Percentiles rank a stretch among this genome's conserved stretches.
These are phyloP conservation scores for Jimgerdemannia lactiflua DNA, from an alignment of 192 early-diverging fungal genomes.

Conservation along the genomic window DNA sequence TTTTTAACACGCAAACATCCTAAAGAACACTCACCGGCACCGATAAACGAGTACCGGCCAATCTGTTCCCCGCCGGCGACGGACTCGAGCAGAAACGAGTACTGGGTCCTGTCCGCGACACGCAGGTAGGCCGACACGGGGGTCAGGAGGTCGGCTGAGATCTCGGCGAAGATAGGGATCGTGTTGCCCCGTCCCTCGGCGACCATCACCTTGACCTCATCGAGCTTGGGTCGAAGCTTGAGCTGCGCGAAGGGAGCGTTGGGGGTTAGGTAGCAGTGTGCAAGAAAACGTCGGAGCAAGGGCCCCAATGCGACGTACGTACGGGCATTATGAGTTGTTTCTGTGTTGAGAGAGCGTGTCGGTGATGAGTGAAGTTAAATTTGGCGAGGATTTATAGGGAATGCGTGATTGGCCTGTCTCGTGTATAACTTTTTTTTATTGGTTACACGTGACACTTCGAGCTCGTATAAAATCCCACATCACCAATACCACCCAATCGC, in stretches of 20 bases:
- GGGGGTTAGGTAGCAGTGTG: no score
- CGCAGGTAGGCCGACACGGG: slow-evolving; percentile 96
- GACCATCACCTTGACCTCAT: slow-evolving; percentile 65
- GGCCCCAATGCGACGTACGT: neutral
- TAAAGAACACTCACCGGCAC: slow-evolving; percentile 54
- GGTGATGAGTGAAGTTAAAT: neutral
- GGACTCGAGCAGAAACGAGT: slow-evolving; percentile 96
- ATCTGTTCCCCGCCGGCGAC: slow-evolving; percentile 93
- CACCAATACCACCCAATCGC: neutral
- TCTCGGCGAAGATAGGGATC: slow-evolving; percentile 87
- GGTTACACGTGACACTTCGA: no score
- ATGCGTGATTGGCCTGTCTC: no score
- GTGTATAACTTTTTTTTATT: no score
- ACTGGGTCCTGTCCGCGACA: slow-evolving; percentile 70
- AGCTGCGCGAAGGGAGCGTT: slow-evolving; percentile 13
- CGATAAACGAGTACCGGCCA: slow-evolving; percentile 95
- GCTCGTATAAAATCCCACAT: neutral
- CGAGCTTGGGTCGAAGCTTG: slow-evolving; percentile 60
- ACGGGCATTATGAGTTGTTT: neutral
- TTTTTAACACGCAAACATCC: neutral
- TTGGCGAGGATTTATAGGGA: no score
- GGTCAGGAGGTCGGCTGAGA: slow-evolving; percentile 91
- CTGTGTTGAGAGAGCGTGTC: neutral
- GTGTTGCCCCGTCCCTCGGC: slow-evolving; percentile 69
- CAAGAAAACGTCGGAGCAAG: neutral